Evolutionary conservation across 805 yeast species (phyloP).

Genomic region (Metschnikowia colocasiae): DNA sequence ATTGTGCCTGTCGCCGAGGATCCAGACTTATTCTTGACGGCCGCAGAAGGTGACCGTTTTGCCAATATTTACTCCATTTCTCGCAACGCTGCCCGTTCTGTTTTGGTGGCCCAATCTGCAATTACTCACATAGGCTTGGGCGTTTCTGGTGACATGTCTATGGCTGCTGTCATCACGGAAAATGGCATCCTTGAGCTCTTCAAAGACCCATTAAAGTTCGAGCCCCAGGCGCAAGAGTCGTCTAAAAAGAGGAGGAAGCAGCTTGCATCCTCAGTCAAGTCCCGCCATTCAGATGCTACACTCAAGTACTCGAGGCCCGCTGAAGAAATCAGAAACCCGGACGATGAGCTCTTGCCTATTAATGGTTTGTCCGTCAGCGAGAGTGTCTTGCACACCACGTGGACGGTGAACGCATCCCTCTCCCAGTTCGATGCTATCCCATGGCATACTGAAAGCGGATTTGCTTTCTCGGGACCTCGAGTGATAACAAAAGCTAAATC

Average conservation of each 20-base stretch:
- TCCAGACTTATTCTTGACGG: conserved; percentile 54
- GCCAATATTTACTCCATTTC: conserved; percentile 62
- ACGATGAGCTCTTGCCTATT: conserved; percentile 27
- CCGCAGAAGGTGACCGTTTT: conserved; percentile 79
- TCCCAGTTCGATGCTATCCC: conserved; percentile 55
- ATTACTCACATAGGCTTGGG: conserved; percentile 45
- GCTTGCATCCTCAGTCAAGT: conserved; percentile 37
- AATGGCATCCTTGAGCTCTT: conserved; percentile 73
- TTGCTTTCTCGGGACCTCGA: conserved; percentile 22
- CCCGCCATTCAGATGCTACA: conserved; percentile 48
- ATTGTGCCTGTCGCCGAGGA: conserved; percentile 36
- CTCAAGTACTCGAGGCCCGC: conserved; percentile 49
- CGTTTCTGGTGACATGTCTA: conserved; percentile 24
- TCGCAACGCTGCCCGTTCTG: conserved; percentile 43
- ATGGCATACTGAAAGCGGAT: conserved; percentile 41
- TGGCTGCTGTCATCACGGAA: conserved; percentile 62
- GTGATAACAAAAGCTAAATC: conserved; percentile 39
- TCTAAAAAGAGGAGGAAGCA: conserved; percentile 44
- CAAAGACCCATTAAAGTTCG: conserved; percentile 47
- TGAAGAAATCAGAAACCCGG: conserved; percentile 30
- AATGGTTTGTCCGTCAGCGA: conserved; percentile 23
- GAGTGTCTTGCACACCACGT: conserved; percentile 30
- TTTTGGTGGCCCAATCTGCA: conserved; percentile 68
- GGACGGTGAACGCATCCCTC: conserved; percentile 60
- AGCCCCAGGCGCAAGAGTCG: conserved; percentile 16